These are phyloP conservation scores for Monilinia fructicola DNA, from an alignment of 2,329 filamentous ascomycete genomes.

Conservation along the genomic window DNA sequence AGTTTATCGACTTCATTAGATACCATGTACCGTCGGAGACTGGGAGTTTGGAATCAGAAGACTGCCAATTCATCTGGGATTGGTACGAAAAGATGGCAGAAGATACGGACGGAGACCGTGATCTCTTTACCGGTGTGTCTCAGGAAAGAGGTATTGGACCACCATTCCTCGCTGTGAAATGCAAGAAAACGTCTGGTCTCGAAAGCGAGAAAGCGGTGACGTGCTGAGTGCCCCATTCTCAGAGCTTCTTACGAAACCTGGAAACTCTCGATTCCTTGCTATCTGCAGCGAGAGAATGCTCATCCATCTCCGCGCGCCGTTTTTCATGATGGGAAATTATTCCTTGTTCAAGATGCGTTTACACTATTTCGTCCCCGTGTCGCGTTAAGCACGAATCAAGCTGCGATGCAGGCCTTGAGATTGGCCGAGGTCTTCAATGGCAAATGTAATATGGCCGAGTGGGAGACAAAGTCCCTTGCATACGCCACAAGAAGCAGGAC, in stretches of 20 bases:
- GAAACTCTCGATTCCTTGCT: not conserved
- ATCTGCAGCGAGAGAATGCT: not conserved
- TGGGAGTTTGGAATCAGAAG: not conserved
- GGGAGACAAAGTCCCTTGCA: not conserved
- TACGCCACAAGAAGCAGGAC: not conserved
- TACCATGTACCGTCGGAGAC: not conserved
- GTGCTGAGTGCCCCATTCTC: not conserved
- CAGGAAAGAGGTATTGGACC: not conserved
- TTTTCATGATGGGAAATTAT: conserved; percentile 11
- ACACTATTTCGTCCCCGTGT: conserved; percentile 2
- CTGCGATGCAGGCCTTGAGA: too few species aligned
- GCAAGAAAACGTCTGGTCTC: not conserved
- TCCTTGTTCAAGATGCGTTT: conserved; percentile 2
- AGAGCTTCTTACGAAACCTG: conserved; percentile 2
- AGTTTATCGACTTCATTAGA: conserved; percentile 1
- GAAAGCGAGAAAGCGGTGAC: not conserved
- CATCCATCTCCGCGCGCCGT: not conserved
- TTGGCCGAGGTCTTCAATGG: too few species aligned
- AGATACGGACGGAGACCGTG: not conserved
- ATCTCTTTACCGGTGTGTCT: conserved; percentile 8
- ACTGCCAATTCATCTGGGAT: conserved; percentile 7
- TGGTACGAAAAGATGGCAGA: not conserved
- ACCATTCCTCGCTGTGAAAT: not conserved
- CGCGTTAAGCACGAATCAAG: not conserved
- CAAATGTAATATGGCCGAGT: too few species aligned